Percentiles rank a stretch among this genome's conserved stretches.
Conservation (phyloP, 768 basidiomycete genomes). For the Xerocomellus intermedius region DNA sequence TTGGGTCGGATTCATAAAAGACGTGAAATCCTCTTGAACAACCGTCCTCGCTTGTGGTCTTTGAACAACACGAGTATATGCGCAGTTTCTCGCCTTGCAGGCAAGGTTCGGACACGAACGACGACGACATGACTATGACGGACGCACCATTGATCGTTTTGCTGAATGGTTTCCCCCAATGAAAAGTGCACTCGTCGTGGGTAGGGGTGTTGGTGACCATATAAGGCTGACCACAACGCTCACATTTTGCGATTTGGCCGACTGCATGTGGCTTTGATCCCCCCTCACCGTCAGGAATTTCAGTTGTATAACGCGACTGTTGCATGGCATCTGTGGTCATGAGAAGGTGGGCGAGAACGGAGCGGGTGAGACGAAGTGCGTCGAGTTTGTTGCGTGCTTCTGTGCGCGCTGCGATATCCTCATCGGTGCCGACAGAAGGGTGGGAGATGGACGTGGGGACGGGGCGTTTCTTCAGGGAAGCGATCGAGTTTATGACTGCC, state of each 20-base stretch:
- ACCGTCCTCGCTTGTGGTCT: slow-evolving; percentile 54
- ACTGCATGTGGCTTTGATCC: slow-evolving; percentile 61
- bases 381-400: slow-evolving; percentile 55
- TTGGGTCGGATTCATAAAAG: slow-evolving; percentile 74
- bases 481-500: slow-evolving; percentile 53
- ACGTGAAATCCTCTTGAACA: slow-evolving; percentile 86
- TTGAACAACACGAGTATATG: slow-evolving; percentile 79
- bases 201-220: slow-evolving; percentile 59
- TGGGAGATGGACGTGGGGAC: slow-evolving; percentile 59
- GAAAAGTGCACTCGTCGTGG: slow-evolving; percentile 68
- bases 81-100: slow-evolving; percentile 63
- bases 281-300: slow-evolving; percentile 65
- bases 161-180: slow-evolving; percentile 75
- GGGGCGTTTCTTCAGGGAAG: slow-evolving; percentile 50
- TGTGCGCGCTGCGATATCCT: slow-evolving; percentile 52
- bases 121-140: neutral
- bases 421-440: slow-evolving; percentile 76
- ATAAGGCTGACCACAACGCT: slow-evolving; percentile 73
- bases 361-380: slow-evolving; percentile 50
- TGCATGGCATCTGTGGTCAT: slow-evolving; percentile 56
- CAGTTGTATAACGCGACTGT: slow-evolving; percentile 68
- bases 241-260: slow-evolving; percentile 67
- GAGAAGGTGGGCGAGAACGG: slow-evolving; percentile 55
- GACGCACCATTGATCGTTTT: slow-evolving; percentile 63
- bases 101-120: neutral